Base-by-base conservation (phyloP, 352 stramenopile species). In the Paralagenidium karlingii region DNA sequence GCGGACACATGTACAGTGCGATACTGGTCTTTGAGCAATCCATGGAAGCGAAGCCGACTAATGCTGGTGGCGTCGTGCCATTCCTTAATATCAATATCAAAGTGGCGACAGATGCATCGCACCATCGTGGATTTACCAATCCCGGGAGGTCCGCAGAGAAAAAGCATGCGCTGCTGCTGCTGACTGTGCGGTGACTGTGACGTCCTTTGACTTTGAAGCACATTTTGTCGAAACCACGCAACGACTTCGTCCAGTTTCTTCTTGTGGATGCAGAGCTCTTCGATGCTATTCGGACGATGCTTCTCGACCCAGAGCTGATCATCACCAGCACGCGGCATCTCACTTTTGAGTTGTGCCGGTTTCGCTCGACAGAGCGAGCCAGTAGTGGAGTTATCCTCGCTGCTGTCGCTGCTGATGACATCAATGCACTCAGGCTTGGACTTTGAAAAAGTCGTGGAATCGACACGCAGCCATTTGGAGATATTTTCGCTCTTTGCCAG, bases 81-180 rank as follows among this genome's bases (percentile, higher is more conserved):
- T 26, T 87, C 66, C 24, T 73, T 70, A 13, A 89, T 51, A 2
- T 47, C 11, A 4, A 89, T 24, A 0, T 49, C 58, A 43, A 84
- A 55, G 20, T 61, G 31, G 1, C 44, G 33, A 3, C 69, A 68
- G 26, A 90, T 62, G 25, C 68, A 76, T 7, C 64, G 57, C 25
- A 91, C 59, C 5, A 66, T 68, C 13, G 80, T 83, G 8, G 80
- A 94, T 40, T 94, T 94, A 10, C 80, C 80, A 12, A 64, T 64
- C 10, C 80, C 80, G 11, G 80, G 74, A 8, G 77, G 75, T 3
- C 80, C 80, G 45, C 69, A 87, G 15, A 94, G 54, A 29, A 94
- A 82, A 15, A 94, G 40, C 22, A 94, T 39, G 1, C 80, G 65
- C 45, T 83, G 67, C 29, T 58, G 55, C 13, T 37, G 19, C 27